These are phyloP conservation scores for Aspergillus fijiensis DNA, from an alignment of 2,329 filamentous ascomycete genomes.

Conservation along the genomic window DNA sequence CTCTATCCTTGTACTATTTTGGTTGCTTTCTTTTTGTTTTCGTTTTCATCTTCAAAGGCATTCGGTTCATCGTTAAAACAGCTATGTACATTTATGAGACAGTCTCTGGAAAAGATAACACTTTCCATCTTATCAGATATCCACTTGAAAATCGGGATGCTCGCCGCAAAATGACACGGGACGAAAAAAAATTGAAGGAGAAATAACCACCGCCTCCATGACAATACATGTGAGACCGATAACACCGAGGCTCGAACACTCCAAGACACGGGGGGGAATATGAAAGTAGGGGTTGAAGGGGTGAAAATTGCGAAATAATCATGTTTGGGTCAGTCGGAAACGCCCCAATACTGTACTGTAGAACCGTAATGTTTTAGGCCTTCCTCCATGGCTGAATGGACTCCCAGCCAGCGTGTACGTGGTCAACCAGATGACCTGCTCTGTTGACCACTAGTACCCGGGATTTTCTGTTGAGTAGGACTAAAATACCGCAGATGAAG, in stretches of 20 bases:
- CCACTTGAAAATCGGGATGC: slow-evolving; percentile 2
- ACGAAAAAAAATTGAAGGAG: background rate
- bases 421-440: slow-evolving; percentile 8
- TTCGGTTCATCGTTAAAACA: slow-evolving; percentile 15
- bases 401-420: slow-evolving; percentile 9
- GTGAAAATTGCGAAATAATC: background rate
- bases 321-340: background rate
- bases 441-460: slow-evolving; percentile 9
- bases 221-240: background rate
- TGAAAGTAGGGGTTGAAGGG: background rate
- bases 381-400: background rate
- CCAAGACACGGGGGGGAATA: background rate
- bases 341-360: background rate
- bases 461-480: slow-evolving; percentile 12
- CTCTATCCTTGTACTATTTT: background rate
- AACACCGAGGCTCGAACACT: background rate
- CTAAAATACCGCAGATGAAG: slow-evolving; percentile 11
- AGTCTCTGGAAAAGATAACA: background rate
- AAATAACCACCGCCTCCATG: background rate
- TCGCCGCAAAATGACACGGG: background rate
- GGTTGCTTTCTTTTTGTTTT: background rate
- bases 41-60: background rate
- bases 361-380: background rate
- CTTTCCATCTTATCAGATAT: slow-evolving; percentile 1
- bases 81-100: slow-evolving; percentile 21